Conservation (phyloP, 1,139 yeast species). For the Suhomyces taliae region DNA sequence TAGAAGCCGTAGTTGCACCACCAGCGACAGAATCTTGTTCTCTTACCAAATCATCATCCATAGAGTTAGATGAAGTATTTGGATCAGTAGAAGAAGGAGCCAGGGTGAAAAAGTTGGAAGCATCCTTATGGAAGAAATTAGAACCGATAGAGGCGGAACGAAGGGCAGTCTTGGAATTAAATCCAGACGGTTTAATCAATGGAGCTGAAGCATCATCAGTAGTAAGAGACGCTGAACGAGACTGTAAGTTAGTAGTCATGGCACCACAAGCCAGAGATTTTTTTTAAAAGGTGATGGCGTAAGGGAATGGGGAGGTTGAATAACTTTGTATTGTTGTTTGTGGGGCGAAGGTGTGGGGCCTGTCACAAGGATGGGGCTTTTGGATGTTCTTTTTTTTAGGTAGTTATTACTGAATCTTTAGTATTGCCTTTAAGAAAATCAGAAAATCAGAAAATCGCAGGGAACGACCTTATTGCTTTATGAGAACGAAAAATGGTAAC, state of each 20-base stretch:
- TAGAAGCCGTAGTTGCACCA: not conserved
- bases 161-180: constrained; percentile 5
- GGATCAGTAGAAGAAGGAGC: constrained; percentile 3
- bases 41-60: constrained; percentile 1
- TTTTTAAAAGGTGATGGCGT: not conserved
- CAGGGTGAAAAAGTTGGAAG: constrained; percentile 19
- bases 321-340: not conserved
- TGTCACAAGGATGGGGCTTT: no score
- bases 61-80: constrained; percentile 2
- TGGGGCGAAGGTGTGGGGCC: not conserved
- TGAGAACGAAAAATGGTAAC: no score
- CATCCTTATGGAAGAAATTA: constrained; percentile 25
- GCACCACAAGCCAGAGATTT: not conserved
- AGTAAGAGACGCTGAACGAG: constrained; percentile 21
- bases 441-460: not conserved
- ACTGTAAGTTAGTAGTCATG: constrained; percentile 13
- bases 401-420: no score
- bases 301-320: no score
- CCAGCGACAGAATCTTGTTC: not conserved
- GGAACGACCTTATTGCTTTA: no score
- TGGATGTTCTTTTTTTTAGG: no score
- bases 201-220: constrained; percentile 13
- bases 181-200: constrained; percentile 6
- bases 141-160: constrained; percentile 29
- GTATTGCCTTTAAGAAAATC: no score